Evolutionary conservation across 768 basidiomycete genomes (phyloP), one percentile per base, ranked within the genome.

Genomic region (Hericium coralloides): DNA sequence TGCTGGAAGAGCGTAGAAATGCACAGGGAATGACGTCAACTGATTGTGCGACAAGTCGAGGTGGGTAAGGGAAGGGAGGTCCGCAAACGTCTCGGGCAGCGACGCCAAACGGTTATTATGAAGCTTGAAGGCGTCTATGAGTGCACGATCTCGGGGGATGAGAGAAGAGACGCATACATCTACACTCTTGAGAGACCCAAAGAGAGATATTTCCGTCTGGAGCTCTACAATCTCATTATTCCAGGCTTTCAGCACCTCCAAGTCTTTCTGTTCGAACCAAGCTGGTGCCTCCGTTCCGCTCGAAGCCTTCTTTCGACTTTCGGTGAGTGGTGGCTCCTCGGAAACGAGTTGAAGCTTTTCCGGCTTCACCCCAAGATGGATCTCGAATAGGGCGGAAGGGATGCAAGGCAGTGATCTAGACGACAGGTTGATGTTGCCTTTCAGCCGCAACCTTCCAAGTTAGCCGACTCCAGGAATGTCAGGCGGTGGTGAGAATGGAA

Each of bases 181-280:
- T 41, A 93, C 63, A 1, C 75, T 79, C 69, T 91, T 92, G 53
- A 93, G 73, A 3, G 87, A 89, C 2, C 90, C 90, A 66, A 93
- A 93, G 48, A 92, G 75, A 0, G 87, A 86, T 14, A 93, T 85
- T 67, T 93, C 91, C 22, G 82, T 84, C 61, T 92, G 90, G 26
- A 93, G 76, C 64, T 89, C 87, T 17, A 78, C 60, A 43, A 93
- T 91, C 18, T 86, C 83, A 63, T 93, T 92, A 64, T 83, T 86
- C 80, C 85, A 86, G 15, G 83, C 83, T 66, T 90, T 92, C 45
- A 93, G 71, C 4, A 87, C 73, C 38, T 80, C 79, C 20, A 93
- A 70, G 69, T 93, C 90, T 65, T 87, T 85, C 1, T 85, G 85
- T 66, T 92, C 89, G 63, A 83, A 93, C 88, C 90, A 90, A 1